A percentile compares a stretch with the other conserved stretches of the same genome.
phyloP scores from a whole-genome alignment of 129 eudicot species.

The Centaurea solstitialis region DNA sequence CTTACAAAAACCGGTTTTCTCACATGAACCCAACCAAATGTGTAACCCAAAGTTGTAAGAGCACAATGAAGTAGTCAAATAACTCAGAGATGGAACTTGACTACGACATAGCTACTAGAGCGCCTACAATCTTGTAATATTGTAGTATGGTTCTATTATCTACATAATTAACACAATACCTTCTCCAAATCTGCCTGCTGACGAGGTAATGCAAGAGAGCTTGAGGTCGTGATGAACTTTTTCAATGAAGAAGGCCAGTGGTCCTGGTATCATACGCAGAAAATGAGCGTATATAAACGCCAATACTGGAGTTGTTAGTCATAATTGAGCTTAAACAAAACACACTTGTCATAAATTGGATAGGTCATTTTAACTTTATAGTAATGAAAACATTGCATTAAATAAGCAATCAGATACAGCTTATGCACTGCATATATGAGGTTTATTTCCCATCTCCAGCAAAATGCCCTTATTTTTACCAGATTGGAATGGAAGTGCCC shows the following conservation, averaged over 20 bases:
- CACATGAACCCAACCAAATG: background rate
- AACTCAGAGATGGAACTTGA: background rate
- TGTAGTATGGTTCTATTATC: background rate
- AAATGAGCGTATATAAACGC: background rate
- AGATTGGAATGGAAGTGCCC: too few species aligned
- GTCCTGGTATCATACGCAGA: slow-evolving; percentile 40
- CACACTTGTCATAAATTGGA: background rate
- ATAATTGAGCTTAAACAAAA: background rate
- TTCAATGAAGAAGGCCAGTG: slow-evolving; percentile 85
- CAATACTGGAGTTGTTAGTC: background rate
- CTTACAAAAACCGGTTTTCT: too few species aligned
- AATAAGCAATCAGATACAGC: background rate
- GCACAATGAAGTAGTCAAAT: background rate
- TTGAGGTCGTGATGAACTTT: slow-evolving; percentile 45
- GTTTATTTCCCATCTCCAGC: too few species aligned
- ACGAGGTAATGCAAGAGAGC: slow-evolving; percentile 67
- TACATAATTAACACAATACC: slow-evolving; percentile 41
- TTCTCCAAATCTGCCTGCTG: slow-evolving; percentile 66
- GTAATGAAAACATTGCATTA: background rate
- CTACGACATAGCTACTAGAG: background rate
- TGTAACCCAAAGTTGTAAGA: background rate
- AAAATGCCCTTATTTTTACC: too few species aligned
- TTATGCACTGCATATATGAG: background rate
- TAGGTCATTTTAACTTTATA: background rate
- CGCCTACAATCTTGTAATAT: background rate